Base-by-base conservation (phyloP, 495 filamentous ascomycete genomes). In the Parathielavia hyrcaniae region DNA sequence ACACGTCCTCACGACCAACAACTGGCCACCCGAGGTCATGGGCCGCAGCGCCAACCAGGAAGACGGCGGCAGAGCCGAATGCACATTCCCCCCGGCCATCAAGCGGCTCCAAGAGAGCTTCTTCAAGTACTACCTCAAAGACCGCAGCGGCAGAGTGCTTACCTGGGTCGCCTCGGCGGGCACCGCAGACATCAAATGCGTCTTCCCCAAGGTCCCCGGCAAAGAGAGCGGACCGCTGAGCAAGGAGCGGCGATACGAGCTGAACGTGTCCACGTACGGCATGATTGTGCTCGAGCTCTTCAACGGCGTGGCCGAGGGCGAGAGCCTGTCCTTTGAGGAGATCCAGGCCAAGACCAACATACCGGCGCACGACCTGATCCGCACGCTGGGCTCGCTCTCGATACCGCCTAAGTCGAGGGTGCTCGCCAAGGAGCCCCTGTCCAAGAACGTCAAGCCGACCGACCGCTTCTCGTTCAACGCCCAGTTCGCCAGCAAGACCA, bases 1-100 rank as follows among this genome's bases (percentile, higher is more conserved):
- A 72, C 87, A 85, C 57, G 84, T 97, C 43, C 79, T 99, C 40
- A 97, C 93, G 6, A 89, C 82, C 60, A 97, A 92, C 52, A 90
- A 90, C 68, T 99, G 93, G 93, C 93, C 93, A 2, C 80, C 89
- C 63, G 91, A 95, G 54, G 76, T 86, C 36, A 91, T 96, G 85
- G 82, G 84, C 12, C 75, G 70, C 34, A n/a, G 48, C 19, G 44
- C 40, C 23, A 54, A 14, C 11, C 63, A 63, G 36, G 72, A 75
- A 63, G 80, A 83, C 23, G 84, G 81, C 1, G 71, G 76, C 2
- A 73, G 73, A 23, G 69, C 75, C 23, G 69, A 78, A 11, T 86
- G 84, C 70, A 81, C 81, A 48, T 95, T 86, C 67, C 95, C 93
- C 1, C 72, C 79, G 1, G 83, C 86, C 48, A 82, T 99, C 58